Conservation (phyloP, 2,329 filamentous ascomycete species). For the Penicillium sp. region DNA sequence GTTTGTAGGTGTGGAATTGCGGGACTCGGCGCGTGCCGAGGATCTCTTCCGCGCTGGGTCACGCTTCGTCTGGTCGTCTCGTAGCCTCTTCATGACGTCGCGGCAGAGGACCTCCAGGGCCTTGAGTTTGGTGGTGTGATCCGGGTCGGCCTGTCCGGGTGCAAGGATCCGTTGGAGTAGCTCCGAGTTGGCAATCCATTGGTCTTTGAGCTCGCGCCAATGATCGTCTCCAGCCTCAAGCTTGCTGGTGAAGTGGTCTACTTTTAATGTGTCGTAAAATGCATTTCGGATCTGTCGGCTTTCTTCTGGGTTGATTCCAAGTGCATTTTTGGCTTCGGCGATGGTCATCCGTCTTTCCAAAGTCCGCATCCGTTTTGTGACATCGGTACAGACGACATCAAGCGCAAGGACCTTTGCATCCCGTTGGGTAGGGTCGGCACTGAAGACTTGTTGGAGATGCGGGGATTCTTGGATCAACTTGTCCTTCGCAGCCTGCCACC, state of each 20-base stretch:
- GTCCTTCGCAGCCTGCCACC: constrained; percentile 72
- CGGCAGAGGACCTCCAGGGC: constrained; percentile 71
- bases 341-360: constrained; percentile 68
- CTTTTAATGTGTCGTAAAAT: constrained; percentile 66
- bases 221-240: constrained; percentile 70
- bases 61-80: constrained; percentile 64
- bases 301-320: constrained; percentile 69
- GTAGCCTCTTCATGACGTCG: constrained; percentile 75
- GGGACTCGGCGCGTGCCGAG: constrained; percentile 21
- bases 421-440: constrained; percentile 57
- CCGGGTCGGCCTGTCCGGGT: constrained; percentile 53
- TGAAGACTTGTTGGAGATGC: constrained; percentile 65
- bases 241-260: constrained; percentile 70
- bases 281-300: constrained; percentile 65
- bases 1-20: constrained; percentile 23
- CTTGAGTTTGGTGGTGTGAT: constrained; percentile 58
- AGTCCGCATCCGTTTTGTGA: constrained; percentile 75
- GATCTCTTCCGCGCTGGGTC: constrained; percentile 50
- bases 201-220: constrained; percentile 69
- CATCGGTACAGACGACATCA: constrained; percentile 77
- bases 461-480: constrained; percentile 64
- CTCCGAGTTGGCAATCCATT: constrained; percentile 64
- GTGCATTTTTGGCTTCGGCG: constrained; percentile 70
- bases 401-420: constrained; percentile 69
- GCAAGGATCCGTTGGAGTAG: constrained; percentile 59